Evolutionary conservation across 495 filamentous ascomycete species (phyloP), one percentile per base, ranked within the genome.

Genomic region (Neurospora sp.): DNA sequence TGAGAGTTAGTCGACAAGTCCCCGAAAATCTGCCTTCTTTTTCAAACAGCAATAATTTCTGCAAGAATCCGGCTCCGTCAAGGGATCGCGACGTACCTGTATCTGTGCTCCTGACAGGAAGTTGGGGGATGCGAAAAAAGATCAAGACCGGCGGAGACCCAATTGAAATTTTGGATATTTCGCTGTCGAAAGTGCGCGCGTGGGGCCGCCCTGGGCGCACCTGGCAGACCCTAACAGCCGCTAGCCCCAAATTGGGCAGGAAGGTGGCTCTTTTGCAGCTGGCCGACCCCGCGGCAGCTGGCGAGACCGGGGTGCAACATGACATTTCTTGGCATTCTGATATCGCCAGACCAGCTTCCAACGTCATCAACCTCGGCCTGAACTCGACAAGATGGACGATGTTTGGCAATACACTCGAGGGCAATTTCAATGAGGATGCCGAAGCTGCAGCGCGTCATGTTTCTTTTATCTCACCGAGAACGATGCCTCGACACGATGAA

Each of bases 161-260:
- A 80, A 75, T 76, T 75, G 76, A 79, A 79, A 78, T 78, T 80
- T 80, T 79, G 75, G 74, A 78, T 77, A 78, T 79, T 78, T 76
- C 45, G 53, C 70, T 65, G 71, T 73, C 22, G 53, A 73, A 73
- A 75, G 73, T 77, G 77, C 74, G 75, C 74, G 75, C 78, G 79
- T 79, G 79, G 79, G 77, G 76, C 71, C 41, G n/a, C 27, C 69
- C 31, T 40, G 69, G 69, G 59, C 70, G 68, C 74, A 75, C 69
- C 75, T 59, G 44, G 70, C 71, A 35, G 78, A 74, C 79, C 79
- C 77, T 80, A 78, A 78, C 70, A 17, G 59, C 70, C 76, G 75
- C 79, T 81, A 81, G 74, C 59, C 72, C 72, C 0, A 44, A 74
- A 53, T 17, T 37, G 73, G 75, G 2, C 38, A 59, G 22, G 17